A percentile compares a stretch with the other conserved stretches of the same genome.
Conservation (phyloP, 495 filamentous ascomycete species). For the Chaetomium cochliodes region DNA sequence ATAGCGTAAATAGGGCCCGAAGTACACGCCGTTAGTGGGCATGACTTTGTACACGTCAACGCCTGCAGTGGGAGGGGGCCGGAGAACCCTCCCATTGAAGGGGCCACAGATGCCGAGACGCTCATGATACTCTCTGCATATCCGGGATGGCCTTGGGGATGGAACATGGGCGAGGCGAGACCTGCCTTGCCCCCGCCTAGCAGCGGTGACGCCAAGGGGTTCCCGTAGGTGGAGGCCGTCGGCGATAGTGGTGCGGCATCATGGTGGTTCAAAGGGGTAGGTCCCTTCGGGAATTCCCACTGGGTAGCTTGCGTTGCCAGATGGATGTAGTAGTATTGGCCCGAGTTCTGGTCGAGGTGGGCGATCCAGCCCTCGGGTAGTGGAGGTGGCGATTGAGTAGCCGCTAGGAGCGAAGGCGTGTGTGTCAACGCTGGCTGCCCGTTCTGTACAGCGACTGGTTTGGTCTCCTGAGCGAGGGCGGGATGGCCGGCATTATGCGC, state of each 20-base stretch:
- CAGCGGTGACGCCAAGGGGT: conserved; percentile 70
- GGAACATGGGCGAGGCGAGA: conserved; percentile 72
- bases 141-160: conserved; percentile 63
- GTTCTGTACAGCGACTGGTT: conserved; percentile 42
- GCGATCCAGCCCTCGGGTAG: conserved; percentile 98
- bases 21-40: conserved; percentile 97
- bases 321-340: conserved; percentile 99
- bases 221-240: conserved; percentile 72
- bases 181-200: conserved; percentile 70
- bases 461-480: conserved; percentile 80
- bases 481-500: conserved; percentile 44
- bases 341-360: conserved; percentile 89
- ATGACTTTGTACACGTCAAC: conserved; percentile 90
- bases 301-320: conserved; percentile 93
- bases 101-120: conserved; percentile 65
- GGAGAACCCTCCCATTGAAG: conserved; percentile 67
- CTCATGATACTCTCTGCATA: conserved; percentile 76
- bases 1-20: conserved; percentile 92
- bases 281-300: conserved; percentile 96
- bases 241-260: conserved; percentile 78
- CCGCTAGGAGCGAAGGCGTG: conserved; percentile 53
- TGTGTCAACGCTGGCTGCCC: conserved; percentile 44
- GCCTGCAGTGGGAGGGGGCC: conserved; percentile 80
- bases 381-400: conserved; percentile 80
- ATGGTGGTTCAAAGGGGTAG: conserved; percentile 77